Evolutionary conservation across 805 yeast species (phyloP).

Genomic region (Pichia cephalocereana): DNA sequence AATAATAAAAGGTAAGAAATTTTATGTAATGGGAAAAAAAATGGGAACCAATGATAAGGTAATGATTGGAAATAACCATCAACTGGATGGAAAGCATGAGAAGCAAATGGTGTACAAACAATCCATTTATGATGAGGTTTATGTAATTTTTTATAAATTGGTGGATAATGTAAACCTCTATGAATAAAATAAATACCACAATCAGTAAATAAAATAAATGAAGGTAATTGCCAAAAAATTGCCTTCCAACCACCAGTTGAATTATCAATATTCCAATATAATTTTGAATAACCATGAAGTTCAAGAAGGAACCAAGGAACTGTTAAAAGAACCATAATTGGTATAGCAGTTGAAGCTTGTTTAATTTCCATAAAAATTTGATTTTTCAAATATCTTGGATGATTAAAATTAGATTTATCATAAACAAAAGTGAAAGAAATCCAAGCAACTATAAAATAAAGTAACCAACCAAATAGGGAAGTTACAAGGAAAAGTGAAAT

Average conservation of each 20-base stretch:
- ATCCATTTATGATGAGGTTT: constrained; percentile 99
- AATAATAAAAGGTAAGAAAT: constrained; percentile 72
- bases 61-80: constrained; percentile 91
- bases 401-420: constrained; percentile 86
- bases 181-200: constrained; percentile 87
- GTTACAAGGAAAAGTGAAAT: constrained; percentile 60
- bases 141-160: constrained; percentile 76
- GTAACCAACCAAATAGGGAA: constrained; percentile 76
- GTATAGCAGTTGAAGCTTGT: constrained; percentile 75
- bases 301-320: constrained; percentile 87
- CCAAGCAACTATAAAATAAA: constrained; percentile 68
- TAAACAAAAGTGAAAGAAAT: constrained; percentile 72
- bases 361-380: constrained; percentile 80
- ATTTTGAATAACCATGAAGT: constrained; percentile 69
- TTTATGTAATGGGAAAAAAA: constrained; percentile 88
- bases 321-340: constrained; percentile 79
- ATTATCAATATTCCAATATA: constrained; percentile 59
- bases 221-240: constrained; percentile 56
- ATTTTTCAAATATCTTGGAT: constrained; percentile 91
- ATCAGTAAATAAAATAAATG: constrained; percentile 88
- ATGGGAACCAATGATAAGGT: constrained; percentile 90
- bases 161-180: constrained; percentile 89
- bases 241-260: constrained; percentile 63
- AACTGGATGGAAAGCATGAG: constrained; percentile 97
- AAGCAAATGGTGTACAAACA: constrained; percentile 96